These are phyloP conservation scores for Amanita phalloides DNA, from an alignment of 768 basidiomycete species.

Conservation along the genomic window DNA sequence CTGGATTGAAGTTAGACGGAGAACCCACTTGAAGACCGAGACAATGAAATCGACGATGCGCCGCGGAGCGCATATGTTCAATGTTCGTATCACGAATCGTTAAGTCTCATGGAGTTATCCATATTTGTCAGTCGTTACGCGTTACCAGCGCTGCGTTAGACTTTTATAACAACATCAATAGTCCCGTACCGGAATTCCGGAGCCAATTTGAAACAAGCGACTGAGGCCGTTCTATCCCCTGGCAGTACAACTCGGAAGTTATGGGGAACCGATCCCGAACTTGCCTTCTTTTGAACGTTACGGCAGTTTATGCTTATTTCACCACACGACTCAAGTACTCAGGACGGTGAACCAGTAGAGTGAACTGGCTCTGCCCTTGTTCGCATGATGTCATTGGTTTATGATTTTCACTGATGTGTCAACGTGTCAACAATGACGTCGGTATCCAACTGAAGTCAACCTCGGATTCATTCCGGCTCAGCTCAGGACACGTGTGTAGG, in stretches of 20 bases:
- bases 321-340: too few species aligned
- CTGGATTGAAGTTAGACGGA: neutral
- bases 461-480: neutral
- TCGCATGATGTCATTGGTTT: neutral
- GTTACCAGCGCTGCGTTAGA: neutral
- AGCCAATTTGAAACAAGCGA: neutral
- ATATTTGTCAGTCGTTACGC: neutral
- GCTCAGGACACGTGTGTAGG: neutral
- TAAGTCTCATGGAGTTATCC: neutral
- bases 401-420: neutral
- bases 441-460: neutral
- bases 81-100: neutral
- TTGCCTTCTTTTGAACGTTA: neutral
- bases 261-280: neutral
- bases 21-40: conserved; percentile 3
- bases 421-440: neutral
- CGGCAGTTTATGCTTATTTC: neutral
- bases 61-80: neutral
- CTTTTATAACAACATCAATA: neutral
- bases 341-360: neutral
- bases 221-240: neutral
- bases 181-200: neutral
- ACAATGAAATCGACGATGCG: neutral
- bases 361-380: neutral
- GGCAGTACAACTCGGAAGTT: neutral